phyloP scores from a whole-genome alignment of 2,329 filamentous ascomycete species.

The Monosporascus sp. region DNA sequence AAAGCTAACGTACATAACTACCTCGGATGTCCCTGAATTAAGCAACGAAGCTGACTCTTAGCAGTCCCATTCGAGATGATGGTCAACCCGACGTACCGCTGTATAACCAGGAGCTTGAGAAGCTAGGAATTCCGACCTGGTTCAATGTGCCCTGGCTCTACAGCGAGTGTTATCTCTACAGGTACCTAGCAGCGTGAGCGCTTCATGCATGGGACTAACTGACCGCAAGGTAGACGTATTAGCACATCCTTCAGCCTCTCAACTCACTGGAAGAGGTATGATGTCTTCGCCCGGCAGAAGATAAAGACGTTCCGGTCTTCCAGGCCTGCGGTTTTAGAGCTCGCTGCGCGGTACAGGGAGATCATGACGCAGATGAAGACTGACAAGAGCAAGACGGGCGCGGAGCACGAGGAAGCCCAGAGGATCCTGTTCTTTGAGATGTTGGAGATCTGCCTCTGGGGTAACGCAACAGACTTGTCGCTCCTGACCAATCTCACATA shows the following conservation, averaged over 20 bases:
- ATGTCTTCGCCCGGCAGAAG: constrained; percentile 86
- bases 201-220: constrained; percentile 5
- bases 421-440: constrained; percentile 82
- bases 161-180: constrained; percentile 89
- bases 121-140: constrained; percentile 72
- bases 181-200: constrained; percentile 38
- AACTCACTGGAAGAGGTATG: constrained; percentile 81
- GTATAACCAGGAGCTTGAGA: constrained; percentile 82
- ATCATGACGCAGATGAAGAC: constrained; percentile 61
- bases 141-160: constrained; percentile 84
- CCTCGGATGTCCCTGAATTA: neutral
- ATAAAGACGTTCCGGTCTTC: constrained; percentile 89
- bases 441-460: constrained; percentile 96
- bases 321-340: constrained; percentile 75
- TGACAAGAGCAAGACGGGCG: constrained; percentile 45
- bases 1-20: constrained; percentile 58
- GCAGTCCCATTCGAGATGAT: constrained; percentile 70
- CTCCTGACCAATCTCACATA: constrained; percentile 86
- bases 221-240: constrained; percentile 53
- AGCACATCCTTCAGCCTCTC: constrained; percentile 72
- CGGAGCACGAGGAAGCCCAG: constrained; percentile 58
- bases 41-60: neutral
- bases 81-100: constrained; percentile 67
- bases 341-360: constrained; percentile 73
- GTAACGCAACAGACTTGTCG: constrained; percentile 91